A percentile compares a stretch with the other conserved stretches of the same genome.
Evolutionary conservation across 306 rosid genomes (phyloP).

Genomic region (Trifolium repens): DNA sequence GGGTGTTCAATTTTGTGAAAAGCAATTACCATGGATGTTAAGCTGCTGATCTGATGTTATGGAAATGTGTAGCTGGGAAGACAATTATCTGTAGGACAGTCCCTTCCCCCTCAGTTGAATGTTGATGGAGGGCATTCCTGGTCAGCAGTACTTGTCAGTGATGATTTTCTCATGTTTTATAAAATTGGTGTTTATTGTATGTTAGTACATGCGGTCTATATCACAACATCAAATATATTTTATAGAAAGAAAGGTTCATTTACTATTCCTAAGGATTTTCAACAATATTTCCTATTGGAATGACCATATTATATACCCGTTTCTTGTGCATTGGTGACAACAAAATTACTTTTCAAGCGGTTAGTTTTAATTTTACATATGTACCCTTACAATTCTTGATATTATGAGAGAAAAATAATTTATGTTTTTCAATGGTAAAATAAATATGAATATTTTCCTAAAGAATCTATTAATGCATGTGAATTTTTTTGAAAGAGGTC

Average conservation of each 20-base stretch:
- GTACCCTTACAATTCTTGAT: too few species aligned
- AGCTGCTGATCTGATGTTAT: conserved; percentile 51
- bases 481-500: too few species aligned
- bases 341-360: neutral
- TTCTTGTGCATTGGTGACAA: conserved; percentile 22
- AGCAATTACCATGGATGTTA: conserved; percentile 33
- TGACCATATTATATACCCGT: conserved; percentile 32
- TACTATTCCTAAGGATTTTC: conserved; percentile 30
- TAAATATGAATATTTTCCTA: too few species aligned
- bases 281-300: conserved; percentile 30
- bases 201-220: conserved; percentile 52
- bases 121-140: conserved; percentile 57
- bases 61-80: conserved; percentile 50
- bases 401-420: too few species aligned
- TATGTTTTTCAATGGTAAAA: too few species aligned
- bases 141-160: conserved; percentile 56
- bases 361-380: too few species aligned
- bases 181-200: conserved; percentile 59
- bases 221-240: conserved; percentile 47
- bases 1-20: conserved; percentile 84
- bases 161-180: conserved; percentile 49
- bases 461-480: too few species aligned
- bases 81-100: conserved; percentile 63
- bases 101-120: conserved; percentile 50
- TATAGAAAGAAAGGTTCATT: conserved; percentile 36